These are phyloP conservation scores for Ophiorrhiza pumila DNA, from an alignment of 257 asterid species.

Conservation along the genomic window DNA sequence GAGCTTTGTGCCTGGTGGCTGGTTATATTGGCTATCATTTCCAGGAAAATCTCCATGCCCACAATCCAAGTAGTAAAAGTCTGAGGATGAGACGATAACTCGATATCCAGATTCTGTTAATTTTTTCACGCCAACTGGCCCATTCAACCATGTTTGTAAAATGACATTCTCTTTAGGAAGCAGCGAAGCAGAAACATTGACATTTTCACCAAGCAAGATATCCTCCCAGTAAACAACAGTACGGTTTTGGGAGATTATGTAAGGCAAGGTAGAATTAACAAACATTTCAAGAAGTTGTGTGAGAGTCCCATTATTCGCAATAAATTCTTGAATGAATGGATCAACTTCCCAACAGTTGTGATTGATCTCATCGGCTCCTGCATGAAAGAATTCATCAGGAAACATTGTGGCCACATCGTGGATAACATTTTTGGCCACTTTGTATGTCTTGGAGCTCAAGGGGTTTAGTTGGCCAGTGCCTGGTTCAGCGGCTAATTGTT, in stretches of 20 bases:
- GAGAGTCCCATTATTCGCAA: slow-evolving; percentile 63
- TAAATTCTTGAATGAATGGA: slow-evolving; percentile 42
- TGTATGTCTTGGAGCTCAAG: slow-evolving; percentile 57
- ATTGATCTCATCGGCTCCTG: slow-evolving; percentile 76
- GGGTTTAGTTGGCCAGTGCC: slow-evolving; percentile 93
- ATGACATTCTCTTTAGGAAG: slow-evolving; percentile 61
- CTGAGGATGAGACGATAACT: slow-evolving; percentile 78
- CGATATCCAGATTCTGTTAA: slow-evolving; percentile 84
- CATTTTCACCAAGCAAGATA: slow-evolving; percentile 45
- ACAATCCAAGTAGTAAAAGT: slow-evolving; percentile 75
- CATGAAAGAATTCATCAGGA: slow-evolving; percentile 74
- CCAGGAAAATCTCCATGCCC: slow-evolving; percentile 93
- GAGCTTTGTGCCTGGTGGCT: slow-evolving; percentile 52
- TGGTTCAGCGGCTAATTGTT: slow-evolving; percentile 78
- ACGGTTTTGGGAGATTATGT: slow-evolving; percentile 60
- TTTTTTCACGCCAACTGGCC: slow-evolving; percentile 58
- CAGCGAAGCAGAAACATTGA: slow-evolving; percentile 49
- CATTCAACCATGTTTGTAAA: slow-evolving; percentile 82
- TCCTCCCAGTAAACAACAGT: slow-evolving; percentile 95
- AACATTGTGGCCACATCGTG: slow-evolving; percentile 54
- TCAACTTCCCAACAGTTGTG: slow-evolving; percentile 84
- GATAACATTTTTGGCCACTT: slow-evolving; percentile 57
- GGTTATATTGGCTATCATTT: slow-evolving; percentile 52
- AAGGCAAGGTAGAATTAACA: slow-evolving; percentile 63
- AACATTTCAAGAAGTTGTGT: slow-evolving; percentile 65